Evolutionary conservation across 139 green algal species (phyloP).

Genomic region (Coelastrella sp.): DNA sequence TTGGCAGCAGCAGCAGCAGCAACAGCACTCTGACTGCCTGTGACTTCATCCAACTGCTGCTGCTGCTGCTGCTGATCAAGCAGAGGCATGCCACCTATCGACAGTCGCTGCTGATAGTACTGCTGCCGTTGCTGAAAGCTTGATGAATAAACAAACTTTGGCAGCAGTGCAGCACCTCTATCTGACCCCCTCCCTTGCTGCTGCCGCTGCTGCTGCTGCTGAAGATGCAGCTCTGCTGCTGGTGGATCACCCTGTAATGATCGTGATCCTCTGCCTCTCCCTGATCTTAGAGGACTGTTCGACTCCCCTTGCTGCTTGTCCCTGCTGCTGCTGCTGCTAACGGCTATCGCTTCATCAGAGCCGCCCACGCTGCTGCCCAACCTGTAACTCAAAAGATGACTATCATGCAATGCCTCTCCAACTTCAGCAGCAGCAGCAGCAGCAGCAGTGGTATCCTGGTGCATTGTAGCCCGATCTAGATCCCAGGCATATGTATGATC

Average conservation of each 20-base stretch:
- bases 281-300: too few species aligned
- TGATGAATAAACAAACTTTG: not conserved
- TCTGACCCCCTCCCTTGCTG: not conserved
- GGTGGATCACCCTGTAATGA: not conserved
- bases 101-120: not conserved
- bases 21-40: not conserved
- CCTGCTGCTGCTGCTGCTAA: constrained; percentile 11
- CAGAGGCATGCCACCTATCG: not conserved
- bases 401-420: not conserved
- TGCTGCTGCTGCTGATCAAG: constrained; percentile 2
- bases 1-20: not conserved
- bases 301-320: not conserved
- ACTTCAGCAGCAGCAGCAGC: not conserved
- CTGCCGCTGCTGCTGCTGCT: constrained; percentile 6
- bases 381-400: not conserved
- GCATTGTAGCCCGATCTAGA: not conserved
- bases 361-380: not conserved
- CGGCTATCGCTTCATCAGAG: not conserved
- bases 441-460: not conserved
- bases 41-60: not conserved
- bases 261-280: not conserved
- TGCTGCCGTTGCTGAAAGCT: constrained; percentile 14
- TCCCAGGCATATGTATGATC: not conserved
- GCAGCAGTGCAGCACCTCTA: not conserved
- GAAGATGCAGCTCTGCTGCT: not conserved